phyloP scores from a whole-genome alignment of 176 grass and related monocot species.

The Alopecurus myosuroides region DNA sequence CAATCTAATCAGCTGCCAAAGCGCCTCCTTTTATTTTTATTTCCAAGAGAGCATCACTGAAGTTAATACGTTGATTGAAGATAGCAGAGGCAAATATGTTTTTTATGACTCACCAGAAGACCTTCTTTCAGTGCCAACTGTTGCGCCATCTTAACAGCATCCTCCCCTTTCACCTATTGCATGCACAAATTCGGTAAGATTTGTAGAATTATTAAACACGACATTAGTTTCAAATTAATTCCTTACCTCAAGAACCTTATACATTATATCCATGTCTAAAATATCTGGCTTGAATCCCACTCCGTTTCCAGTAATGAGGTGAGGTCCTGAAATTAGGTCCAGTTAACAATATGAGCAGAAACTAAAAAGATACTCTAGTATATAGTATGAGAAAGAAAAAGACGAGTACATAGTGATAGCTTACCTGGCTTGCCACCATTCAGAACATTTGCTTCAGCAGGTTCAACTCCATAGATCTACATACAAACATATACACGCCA shows the following conservation, averaged over 20 bases:
- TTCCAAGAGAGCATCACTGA: neutral
- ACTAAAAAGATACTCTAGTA: neutral
- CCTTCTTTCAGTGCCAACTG: slow-evolving; percentile 79
- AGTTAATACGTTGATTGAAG: neutral
- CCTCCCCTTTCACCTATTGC: slow-evolving; percentile 71
- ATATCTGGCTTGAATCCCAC: slow-evolving; percentile 95
- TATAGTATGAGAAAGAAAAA: neutral
- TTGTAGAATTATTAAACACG: neutral
- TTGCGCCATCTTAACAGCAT: slow-evolving; percentile 79
- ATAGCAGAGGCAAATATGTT: neutral
- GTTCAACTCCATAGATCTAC: slow-evolving; percentile 47
- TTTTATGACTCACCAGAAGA: slow-evolving; percentile 51
- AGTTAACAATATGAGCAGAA: neutral
- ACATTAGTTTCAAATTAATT: neutral
- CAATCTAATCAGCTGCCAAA: neutral
- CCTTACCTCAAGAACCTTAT: slow-evolving; percentile 81
- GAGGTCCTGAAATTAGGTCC: slow-evolving; percentile 52
- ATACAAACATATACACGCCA: slow-evolving; percentile 22
- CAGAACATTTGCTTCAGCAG: slow-evolving; percentile 40
- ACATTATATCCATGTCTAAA: slow-evolving; percentile 94
- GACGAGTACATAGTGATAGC: neutral
- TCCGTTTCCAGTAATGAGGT: slow-evolving; percentile 92
- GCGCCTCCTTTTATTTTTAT: neutral
- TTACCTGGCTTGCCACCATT: slow-evolving; percentile 49
- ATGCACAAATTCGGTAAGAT: neutral